Base-by-base conservation (phyloP, 805 yeast species). In the Kodamaea fukazawae region DNA sequence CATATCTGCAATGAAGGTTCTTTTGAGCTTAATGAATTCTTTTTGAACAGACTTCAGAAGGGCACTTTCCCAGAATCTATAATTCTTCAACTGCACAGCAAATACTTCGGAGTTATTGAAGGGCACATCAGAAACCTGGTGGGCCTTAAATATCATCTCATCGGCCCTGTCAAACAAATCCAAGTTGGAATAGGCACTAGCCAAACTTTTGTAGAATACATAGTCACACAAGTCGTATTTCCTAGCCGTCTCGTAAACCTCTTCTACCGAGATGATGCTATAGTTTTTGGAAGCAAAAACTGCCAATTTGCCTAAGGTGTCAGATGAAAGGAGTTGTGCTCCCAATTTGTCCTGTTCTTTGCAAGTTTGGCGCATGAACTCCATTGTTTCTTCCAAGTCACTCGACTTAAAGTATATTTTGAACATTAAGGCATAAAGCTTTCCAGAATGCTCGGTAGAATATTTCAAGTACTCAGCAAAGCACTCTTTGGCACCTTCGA, bases 101-200 rank as follows among this genome's bases (percentile, higher is more conserved):
- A 50, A 58, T 4, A 67, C 49, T 5, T 46, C 50, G 3, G 61
- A 49, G 45, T 55, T 54, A 11, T 50, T 50, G 30, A 58, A 62
- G 12, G 71, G 71, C 13, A 56, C 56, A 2, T 41, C 36, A 4
- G 65, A 55, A 1, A 40, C 32, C n/a, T 36, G 39, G 32, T 67
- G 71, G 2, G 69, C 71, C 28, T 59, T 55, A 18, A 42, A 49
- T 7, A 65, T 51, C 23, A 60, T 36, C 8, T 44, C 46, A 34
- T 68, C 68, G 1, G 74, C 75, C 13, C 41, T 29, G 33, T 55
- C 61, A 41, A 50, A 57, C 36, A 63, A 62, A 6, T 60, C 63
- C 20, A 61, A 43, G 27, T 48, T 51, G 4, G 62, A 54, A 34
- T 61, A 60, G 6, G 65, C 64, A 7, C 46, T 30, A 23, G 63